Conservation (phyloP, 2,329 filamentous ascomycete species). For the Claviceps maximensis region DNA sequence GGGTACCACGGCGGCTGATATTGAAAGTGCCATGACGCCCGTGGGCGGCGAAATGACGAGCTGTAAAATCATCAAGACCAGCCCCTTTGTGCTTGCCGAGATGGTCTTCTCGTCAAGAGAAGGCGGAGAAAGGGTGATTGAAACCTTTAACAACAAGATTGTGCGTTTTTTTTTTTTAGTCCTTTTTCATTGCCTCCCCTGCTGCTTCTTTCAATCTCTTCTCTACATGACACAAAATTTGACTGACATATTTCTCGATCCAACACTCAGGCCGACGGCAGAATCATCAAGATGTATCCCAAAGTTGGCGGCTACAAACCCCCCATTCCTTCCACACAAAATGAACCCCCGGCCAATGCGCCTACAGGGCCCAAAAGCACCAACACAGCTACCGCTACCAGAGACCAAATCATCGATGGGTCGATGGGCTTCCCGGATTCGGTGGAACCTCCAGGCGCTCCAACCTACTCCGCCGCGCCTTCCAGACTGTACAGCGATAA, state of each 20-base stretch:
- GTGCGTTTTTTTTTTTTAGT: conserved; percentile 36
- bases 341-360: conserved; percentile 18
- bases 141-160: conserved; percentile 66
- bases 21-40: conserved; percentile 68
- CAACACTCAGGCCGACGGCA: conserved; percentile 51
- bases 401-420: conserved; percentile 37
- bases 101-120: conserved; percentile 60
- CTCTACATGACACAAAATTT: background rate
- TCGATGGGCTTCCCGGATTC: conserved; percentile 39
- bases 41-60: conserved; percentile 55
- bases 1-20: conserved; percentile 69
- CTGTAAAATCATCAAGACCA: conserved; percentile 54
- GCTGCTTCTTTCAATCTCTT: background rate
- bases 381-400: conserved; percentile 10
- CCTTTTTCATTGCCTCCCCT: conserved; percentile 6
- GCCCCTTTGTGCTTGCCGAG: conserved; percentile 64
- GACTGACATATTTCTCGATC: background rate
- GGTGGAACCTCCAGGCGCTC: conserved; percentile 19
- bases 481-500: conserved; percentile 42
- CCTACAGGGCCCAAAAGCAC: conserved; percentile 18
- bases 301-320: conserved; percentile 37
- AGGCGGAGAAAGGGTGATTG: conserved; percentile 61
- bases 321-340: conserved; percentile 11
- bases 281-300: conserved; percentile 58
- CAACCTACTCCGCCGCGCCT: conserved; percentile 13